Conservation (phyloP, 176 grass and related monocot species). For the Triticum monococcum region DNA sequence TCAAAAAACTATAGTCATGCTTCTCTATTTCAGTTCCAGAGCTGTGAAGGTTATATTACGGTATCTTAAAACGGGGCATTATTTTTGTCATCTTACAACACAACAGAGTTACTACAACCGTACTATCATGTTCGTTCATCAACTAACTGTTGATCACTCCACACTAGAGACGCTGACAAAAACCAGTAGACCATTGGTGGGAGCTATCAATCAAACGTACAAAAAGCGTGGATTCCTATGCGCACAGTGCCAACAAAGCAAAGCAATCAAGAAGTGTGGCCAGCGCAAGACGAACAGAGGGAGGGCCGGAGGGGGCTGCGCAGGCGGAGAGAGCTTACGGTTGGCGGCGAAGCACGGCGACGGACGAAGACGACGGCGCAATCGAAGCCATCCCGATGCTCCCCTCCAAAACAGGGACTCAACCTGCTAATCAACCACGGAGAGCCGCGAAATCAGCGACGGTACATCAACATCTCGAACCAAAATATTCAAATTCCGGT, state of each 20-base stretch:
- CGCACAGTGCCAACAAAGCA: background rate
- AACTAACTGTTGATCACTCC: background rate
- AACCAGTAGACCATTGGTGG: background rate
- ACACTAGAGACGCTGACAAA: background rate
- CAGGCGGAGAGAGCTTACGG: slow-evolving; percentile 33
- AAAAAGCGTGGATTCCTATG: background rate
- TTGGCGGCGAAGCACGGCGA: slow-evolving; percentile 26
- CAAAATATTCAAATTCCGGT: background rate
- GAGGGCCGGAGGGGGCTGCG: background rate
- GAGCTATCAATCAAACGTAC: background rate
- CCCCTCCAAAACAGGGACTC: background rate
- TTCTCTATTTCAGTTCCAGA: background rate
- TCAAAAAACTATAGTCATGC: too few relatives aligned
- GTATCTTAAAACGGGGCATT: background rate
- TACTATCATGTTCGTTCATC: background rate
- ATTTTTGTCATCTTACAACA: slow-evolving; percentile 1
- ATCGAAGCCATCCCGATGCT: slow-evolving; percentile 37
- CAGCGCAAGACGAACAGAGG: background rate
- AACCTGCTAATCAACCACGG: slow-evolving; percentile 19
- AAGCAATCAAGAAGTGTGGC: background rate
- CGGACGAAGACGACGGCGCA: slow-evolving; percentile 38
- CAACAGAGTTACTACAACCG: background rate
- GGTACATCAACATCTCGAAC: background rate
- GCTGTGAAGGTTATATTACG: background rate
- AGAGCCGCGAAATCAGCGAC: slow-evolving; percentile 1